phyloP scores from a whole-genome alignment of 495 filamentous ascomycete species.

The Lasiosphaeris hirsuta region DNA sequence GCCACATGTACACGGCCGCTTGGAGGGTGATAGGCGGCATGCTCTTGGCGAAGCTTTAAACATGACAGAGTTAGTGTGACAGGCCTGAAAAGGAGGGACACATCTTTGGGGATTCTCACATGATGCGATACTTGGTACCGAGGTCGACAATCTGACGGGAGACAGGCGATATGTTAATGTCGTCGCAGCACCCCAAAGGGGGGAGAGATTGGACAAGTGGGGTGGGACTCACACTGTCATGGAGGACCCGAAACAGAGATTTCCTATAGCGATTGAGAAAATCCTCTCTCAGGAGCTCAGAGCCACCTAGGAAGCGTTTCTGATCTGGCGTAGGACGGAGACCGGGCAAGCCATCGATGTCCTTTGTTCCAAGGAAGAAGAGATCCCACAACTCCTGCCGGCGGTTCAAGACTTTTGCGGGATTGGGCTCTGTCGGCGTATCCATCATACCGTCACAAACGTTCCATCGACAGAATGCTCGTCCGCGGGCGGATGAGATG shows the following conservation, averaged over 20 bases:
- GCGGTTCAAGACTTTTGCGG: not conserved
- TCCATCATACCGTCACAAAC: not conserved
- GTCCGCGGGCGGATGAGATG: not conserved
- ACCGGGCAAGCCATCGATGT: not conserved
- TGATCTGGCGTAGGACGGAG: not conserved
- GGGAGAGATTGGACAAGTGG: not conserved
- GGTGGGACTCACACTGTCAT: not conserved
- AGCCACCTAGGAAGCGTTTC: not conserved
- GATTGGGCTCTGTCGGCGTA: too few species aligned
- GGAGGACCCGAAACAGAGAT: not conserved
- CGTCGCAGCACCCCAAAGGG: too few species aligned
- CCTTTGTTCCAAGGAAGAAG: not conserved
- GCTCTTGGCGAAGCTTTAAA: constrained; percentile 1
- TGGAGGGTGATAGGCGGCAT: not conserved
- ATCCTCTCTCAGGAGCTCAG: not conserved
- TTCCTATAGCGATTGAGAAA: not conserved
- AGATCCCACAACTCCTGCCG: not conserved
- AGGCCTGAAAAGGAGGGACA: not conserved
- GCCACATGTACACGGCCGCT: not conserved
- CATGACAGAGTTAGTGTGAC: not conserved
- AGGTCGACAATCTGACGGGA: not conserved
- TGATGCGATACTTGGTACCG: constrained; percentile 1
- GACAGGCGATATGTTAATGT: too few species aligned
- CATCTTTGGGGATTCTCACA: too few species aligned
- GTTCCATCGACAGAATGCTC: not conserved